Base-by-base conservation (phyloP, 2,329 filamentous ascomycete species). In the Sporothrix globosa region DNA sequence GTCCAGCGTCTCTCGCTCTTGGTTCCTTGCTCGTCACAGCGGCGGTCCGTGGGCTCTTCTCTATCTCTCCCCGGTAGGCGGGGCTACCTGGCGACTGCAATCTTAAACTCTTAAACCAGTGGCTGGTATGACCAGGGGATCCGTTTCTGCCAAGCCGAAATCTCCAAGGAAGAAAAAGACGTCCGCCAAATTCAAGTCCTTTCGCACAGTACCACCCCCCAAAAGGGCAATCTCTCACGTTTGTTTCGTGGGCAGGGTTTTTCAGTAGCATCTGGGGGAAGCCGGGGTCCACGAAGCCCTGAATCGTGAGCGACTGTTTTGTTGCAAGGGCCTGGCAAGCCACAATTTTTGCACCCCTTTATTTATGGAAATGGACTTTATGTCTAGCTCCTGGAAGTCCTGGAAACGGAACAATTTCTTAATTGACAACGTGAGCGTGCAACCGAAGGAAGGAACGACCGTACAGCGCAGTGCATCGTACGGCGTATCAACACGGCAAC, bases 171-270 rank as follows among this genome's bases (percentile, higher is more conserved):
- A 52, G n/a, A 41, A 41, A 48, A 48, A 30, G n/a, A 48, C 11
- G 60, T 30, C 56, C 19, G 41, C 56, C 56, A 60, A 13, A 60
- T 60, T 58, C 41, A 41, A 41, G 34, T 60, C 56, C 56, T 60
- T 60, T 56, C n/a, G 53, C 53, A 56, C 53, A 56, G 53, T 34
- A 56, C 2, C 27, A 24, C 48, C 17, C 48, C 34, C 66, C 39
- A 30, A 68, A 68, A 46, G 39, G 66, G 66, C 50, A 68, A 48
- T 21, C 34, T n/a, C 66, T 68, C 66, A 58, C 66, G 66, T 58
- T 68, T 52, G 46, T 41, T 21, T 61, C 41, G 24, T 44, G 65
- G 65, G 48, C 54, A 67, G 60, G 60, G 60, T 63, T 46, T 63
- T n/a, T 41, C 17, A 19, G n/a, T 34, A 11, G 34, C 10, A 34